Percentiles rank a stretch among this genome's conserved stretches.
Conservation (phyloP, 2,329 filamentous ascomycete genomes). For the Biscogniauxia marginata region DNA sequence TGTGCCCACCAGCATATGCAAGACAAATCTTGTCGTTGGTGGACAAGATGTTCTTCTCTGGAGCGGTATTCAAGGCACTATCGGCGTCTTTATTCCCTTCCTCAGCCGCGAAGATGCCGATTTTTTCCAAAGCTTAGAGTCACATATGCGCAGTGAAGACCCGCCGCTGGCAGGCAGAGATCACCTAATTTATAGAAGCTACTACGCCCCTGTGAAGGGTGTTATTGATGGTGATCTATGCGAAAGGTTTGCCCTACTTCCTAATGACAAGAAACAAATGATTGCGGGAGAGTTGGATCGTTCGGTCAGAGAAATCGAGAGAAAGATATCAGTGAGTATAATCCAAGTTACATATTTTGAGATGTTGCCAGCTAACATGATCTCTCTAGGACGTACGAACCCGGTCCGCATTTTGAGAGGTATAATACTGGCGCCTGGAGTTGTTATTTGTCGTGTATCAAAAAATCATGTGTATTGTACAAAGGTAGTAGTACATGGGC, state of each 20-base stretch:
- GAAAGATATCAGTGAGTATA: constrained; percentile 73
- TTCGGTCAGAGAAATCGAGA: constrained; percentile 88
- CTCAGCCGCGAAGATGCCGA: constrained; percentile 89
- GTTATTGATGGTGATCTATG: constrained; percentile 96
- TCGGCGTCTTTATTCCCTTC: constrained; percentile 92
- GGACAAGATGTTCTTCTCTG: constrained; percentile 90
- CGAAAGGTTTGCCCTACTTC: constrained; percentile 81
- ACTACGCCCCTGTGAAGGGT: constrained; percentile 95
- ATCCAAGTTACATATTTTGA: not conserved
- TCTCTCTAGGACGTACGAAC: constrained; percentile 54
- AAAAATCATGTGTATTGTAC: constrained; percentile 12
- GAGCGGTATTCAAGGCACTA: constrained; percentile 90
- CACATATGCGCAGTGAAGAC: constrained; percentile 82
- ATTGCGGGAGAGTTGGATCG: constrained; percentile 92
- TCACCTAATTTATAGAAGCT: constrained; percentile 91
- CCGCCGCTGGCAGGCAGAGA: constrained; percentile 87
- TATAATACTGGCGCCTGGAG: constrained; percentile 18
- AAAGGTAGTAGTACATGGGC: constrained; percentile 10
- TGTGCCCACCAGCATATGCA: constrained; percentile 85
- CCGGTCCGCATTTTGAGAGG: constrained; percentile 54
- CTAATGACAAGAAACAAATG: constrained; percentile 88
- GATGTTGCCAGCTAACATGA: constrained; percentile 22
- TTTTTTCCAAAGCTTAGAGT: constrained; percentile 94
- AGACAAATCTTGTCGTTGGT: constrained; percentile 85
- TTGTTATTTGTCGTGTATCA: constrained; percentile 1